These are phyloP conservation scores for Dipodascus geniculatus DNA, from an alignment of 805 yeast species.

Conservation along the genomic window DNA sequence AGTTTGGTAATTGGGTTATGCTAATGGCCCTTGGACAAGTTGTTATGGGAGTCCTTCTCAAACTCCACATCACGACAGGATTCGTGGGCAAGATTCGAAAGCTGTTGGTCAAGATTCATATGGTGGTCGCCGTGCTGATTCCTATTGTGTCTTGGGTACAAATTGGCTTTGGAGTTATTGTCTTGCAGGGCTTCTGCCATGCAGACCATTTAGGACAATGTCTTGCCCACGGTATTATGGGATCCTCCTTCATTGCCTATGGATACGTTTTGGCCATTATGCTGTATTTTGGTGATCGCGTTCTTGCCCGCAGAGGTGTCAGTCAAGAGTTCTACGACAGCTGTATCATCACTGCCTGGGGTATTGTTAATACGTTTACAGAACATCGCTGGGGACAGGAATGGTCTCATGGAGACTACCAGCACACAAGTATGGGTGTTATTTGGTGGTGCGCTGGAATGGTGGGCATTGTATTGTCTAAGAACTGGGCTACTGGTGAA, in stretches of 20 bases:
- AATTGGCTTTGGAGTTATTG: slow-evolving; percentile 68
- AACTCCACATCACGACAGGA: slow-evolving; percentile 28
- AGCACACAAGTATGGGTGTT: slow-evolving; percentile 93
- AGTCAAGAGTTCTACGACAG: slow-evolving; percentile 85
- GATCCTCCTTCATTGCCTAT: slow-evolving; percentile 71
- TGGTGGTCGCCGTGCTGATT: slow-evolving; percentile 23
- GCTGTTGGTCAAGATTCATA: slow-evolving; percentile 21
- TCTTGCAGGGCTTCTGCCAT: slow-evolving; percentile 80
- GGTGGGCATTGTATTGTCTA: slow-evolving; percentile 65
- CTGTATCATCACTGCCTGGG: slow-evolving; percentile 74
- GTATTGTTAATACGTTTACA: slow-evolving; percentile 87
- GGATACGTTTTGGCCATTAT: slow-evolving; percentile 61
- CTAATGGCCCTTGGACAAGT: slow-evolving; percentile 22
- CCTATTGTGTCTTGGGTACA: slow-evolving; percentile 62
- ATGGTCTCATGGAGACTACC: slow-evolving; percentile 91
- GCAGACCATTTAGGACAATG: slow-evolving; percentile 80
- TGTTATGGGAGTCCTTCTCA: slow-evolving; percentile 26
- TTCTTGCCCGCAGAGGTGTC: slow-evolving; percentile 30
- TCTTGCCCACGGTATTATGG: slow-evolving; percentile 96
- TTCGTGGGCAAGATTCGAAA: slow-evolving; percentile 23
- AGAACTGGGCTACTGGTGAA: slow-evolving; percentile 34
- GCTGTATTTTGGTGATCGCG: slow-evolving; percentile 58
- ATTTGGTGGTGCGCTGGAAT: slow-evolving; percentile 95
- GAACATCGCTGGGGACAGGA: slow-evolving; percentile 95
- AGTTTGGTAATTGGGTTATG: slow-evolving; percentile 26